phyloP scores from a whole-genome alignment of 108 stramenopile genomes.

The Skeletonema tropicum region DNA sequence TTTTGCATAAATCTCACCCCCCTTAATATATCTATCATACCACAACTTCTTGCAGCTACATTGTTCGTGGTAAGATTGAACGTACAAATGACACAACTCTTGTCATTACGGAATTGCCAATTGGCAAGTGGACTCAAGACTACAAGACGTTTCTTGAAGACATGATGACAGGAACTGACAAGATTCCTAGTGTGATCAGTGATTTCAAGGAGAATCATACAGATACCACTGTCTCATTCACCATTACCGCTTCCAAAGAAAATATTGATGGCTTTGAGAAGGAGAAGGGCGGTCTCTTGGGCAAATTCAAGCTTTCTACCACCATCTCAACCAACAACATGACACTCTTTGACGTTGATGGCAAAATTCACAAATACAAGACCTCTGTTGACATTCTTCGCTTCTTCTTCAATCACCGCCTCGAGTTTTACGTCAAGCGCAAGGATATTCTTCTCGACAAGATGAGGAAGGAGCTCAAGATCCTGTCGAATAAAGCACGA shows the following conservation, averaged over 20 bases:
- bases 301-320: constrained; percentile 94
- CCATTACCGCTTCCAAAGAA: constrained; percentile 77
- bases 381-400: constrained; percentile 79
- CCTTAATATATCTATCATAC: no score
- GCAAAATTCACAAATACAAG: constrained; percentile 84
- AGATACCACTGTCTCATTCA: constrained; percentile 95
- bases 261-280: constrained; percentile 85
- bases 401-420: constrained; percentile 85
- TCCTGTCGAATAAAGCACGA: constrained; percentile 96
- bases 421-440: constrained; percentile 90
- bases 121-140: constrained; percentile 96
- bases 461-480: constrained; percentile 71
- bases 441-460: constrained; percentile 81
- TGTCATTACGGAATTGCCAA: constrained; percentile 94
- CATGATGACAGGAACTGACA: constrained; percentile 59
- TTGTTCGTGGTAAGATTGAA: constrained; percentile 77
- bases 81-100: constrained; percentile 84
- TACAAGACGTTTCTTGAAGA: constrained; percentile 92
- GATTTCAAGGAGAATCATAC: constrained; percentile 99
- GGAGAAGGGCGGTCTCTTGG: constrained; percentile 80
- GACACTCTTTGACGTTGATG: constrained; percentile 89
- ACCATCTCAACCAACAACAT: constrained; percentile 93
- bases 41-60: constrained; percentile 32
- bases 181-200: constrained; percentile 74
- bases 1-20: no score